Evolutionary conservation across 306 rosid species (phyloP), one percentile per base, ranked within the genome.

Genomic region (Pterocarpus macrocarpus): DNA sequence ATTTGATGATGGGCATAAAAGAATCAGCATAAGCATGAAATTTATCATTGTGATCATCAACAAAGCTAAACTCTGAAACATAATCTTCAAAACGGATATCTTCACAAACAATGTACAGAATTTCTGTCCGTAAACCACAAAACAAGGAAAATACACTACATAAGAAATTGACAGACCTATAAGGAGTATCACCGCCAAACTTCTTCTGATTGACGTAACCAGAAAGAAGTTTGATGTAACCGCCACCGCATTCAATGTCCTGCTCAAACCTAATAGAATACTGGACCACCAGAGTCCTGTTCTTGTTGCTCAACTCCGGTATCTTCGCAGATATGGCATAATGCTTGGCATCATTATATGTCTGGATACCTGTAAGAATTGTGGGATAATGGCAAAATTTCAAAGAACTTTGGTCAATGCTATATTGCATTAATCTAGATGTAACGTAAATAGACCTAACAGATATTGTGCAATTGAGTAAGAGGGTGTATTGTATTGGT

Each of bases 181-280:
- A 93, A 52, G 99, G 98, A 58, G 98, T 91, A 81, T 95, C 99
- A 49, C 96, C 99, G 0, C 97, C 97, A 84, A 87, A 95, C 84
- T 91, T 95, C 89, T 91, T 95, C 78, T 95, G 99, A 88, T 93
- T 95, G 78, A 95, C 99, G 90, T 88, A 95, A 69, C 95, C 99
- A 80, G 99, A 93, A 52, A 85, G 90, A 79, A 95, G 97, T 87
- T 95, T 95, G 70, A 95, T 86, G 85, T 95, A 95, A 67, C 98
- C 99, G 9, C 99, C 99, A 7, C 98, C 99, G 12, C 99, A 93
- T 85, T 95, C 99, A 79, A 95, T 93, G 69, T 93, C 99, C 90
- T 95, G 99, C 78, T 95, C 99, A 82, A 95, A 88, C 57, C 84
- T 91, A 69, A 95, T 81, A 16, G 99, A 95, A 78, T 95, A 95